Percentiles rank a stretch among this genome's conserved stretches.
Evolutionary conservation across 192 early-diverging fungal genomes (phyloP).

Genomic region (Lobosporangium transversale): DNA sequence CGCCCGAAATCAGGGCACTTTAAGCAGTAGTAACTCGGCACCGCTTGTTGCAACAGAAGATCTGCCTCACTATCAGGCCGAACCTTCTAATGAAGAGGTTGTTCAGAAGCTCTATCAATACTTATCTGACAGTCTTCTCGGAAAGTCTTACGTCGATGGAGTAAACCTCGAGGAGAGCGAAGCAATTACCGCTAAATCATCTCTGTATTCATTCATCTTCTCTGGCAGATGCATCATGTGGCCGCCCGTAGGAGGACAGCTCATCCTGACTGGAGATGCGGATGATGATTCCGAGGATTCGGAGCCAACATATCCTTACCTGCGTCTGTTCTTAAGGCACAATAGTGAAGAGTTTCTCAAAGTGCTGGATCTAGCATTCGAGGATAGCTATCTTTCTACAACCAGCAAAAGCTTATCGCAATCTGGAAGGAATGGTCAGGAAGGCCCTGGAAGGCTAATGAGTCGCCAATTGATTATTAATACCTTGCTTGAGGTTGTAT

Average conservation of each 20-base stretch:
- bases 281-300: conserved; percentile 59
- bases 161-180: conserved; percentile 41
- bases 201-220: conserved; percentile 69
- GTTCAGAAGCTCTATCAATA: conserved; percentile 66
- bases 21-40: neutral
- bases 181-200: conserved; percentile 61
- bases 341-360: conserved; percentile 63
- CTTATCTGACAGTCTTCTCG: conserved; percentile 59
- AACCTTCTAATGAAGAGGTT: conserved; percentile 40
- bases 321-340: conserved; percentile 60
- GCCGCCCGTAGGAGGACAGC: conserved; percentile 62
- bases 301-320: conserved; percentile 71
- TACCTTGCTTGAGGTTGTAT: conserved; percentile 66
- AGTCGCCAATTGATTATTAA: conserved; percentile 69
- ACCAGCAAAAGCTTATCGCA: conserved; percentile 43
- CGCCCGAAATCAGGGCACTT: neutral
- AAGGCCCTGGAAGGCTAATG: conserved; percentile 62
- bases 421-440: conserved; percentile 57
- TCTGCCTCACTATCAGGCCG: conserved; percentile 3
- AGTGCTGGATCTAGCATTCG: conserved; percentile 65
- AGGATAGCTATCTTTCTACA: conserved; percentile 63
- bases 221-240: conserved; percentile 70
- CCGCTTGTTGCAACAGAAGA: conserved; percentile 8
- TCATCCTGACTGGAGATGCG: conserved; percentile 61
- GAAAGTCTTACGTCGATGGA: conserved; percentile 62